Base-by-base conservation (phyloP, 2,329 filamentous ascomycete genomes). In the Botryotinia globosa region DNA sequence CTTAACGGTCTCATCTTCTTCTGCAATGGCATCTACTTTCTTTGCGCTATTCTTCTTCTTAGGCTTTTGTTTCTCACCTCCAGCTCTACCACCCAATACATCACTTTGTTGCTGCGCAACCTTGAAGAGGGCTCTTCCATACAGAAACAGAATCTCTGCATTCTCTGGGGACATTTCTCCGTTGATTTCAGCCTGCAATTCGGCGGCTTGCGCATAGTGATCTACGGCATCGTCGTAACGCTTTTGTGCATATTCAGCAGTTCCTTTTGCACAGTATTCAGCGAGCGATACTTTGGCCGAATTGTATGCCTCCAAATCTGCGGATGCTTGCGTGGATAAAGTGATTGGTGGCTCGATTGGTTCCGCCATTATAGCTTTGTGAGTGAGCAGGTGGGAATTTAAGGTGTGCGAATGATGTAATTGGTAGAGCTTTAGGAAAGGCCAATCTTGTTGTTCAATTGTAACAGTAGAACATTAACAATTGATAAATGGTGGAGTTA, bases 51-150 rank as follows among this genome's bases (percentile, higher is more conserved):
- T 84, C 74, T 80, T 83, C 73, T 83, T 82, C 65, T 80, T 83
- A 82, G 79, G 83, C 74, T 83, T 82, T 80, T 85, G 84, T 77
- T 85, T 83, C 82, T 90, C 83, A 79, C 87, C 83, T 80, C 88
- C 82, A 48, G 94, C 92, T 79, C 92, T 92, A 48, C 92, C 93
- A 73, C 96, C 96, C 51, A 99, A 86, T 37, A 99, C 94, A 80
- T 98, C 94, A 80, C 94, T 98, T 83, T 97, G 97, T 81, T 90
- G 91, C 81, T 98, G 92, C 44, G 94, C 96, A 74, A 98, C 92
- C 82, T 94, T 94, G 86, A 97, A 98, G 32, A 99, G 85, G 72
- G 94, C 94, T 80, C 95, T 93, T 22, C 96, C 96, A 83, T 99
- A 99, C 76, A 94, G 89, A 82, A 97, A 99, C 32, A 98, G 89